Percentiles rank a stretch among this genome's conserved stretches.
phyloP scores from a whole-genome alignment of 2,329 filamentous ascomycete species.

The Sporothrix protearum region DNA sequence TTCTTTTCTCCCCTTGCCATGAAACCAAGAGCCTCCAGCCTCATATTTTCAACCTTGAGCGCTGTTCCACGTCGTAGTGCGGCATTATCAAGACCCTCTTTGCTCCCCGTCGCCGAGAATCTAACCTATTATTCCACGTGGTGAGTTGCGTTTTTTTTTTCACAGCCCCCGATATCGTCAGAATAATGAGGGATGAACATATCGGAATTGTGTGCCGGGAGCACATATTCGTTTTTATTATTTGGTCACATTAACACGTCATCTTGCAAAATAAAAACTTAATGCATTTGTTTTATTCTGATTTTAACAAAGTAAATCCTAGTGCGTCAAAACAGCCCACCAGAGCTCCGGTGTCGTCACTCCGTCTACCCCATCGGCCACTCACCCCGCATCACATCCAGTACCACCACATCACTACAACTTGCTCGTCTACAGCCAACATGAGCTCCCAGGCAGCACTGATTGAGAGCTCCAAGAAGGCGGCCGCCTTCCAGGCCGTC shows the following conservation, averaged over 20 bases:
- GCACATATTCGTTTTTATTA: not conserved
- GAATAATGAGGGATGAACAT: not conserved
- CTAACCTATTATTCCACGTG: constrained; percentile 11
- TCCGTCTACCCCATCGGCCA: not conserved
- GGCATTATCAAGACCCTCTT: constrained; percentile 24
- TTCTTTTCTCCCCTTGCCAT: not conserved
- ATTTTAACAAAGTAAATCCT: not conserved
- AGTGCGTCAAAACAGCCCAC: constrained; percentile 6
- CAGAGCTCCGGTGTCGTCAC: constrained; percentile 4
- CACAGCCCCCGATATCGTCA: constrained; percentile 25
- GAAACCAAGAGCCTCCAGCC: not conserved
- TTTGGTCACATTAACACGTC: not conserved
- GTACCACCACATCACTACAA: not conserved
- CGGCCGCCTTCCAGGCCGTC: constrained; percentile 71
- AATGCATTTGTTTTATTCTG: not conserved
- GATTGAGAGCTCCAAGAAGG: constrained; percentile 70
- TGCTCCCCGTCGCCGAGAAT: not conserved
- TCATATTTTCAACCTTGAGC: constrained; percentile 8
- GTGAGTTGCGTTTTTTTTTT: constrained; percentile 19
- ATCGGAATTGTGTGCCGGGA: not conserved
- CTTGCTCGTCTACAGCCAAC: not conserved
- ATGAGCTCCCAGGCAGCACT: constrained; percentile 33
- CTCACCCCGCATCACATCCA: not conserved
- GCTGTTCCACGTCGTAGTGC: constrained; percentile 18
- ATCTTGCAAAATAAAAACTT: not conserved